Evolutionary conservation across 75 land plant genomes (phyloP), one percentile per base, ranked within the genome.

Genomic region (Selaginella tamariscina): DNA sequence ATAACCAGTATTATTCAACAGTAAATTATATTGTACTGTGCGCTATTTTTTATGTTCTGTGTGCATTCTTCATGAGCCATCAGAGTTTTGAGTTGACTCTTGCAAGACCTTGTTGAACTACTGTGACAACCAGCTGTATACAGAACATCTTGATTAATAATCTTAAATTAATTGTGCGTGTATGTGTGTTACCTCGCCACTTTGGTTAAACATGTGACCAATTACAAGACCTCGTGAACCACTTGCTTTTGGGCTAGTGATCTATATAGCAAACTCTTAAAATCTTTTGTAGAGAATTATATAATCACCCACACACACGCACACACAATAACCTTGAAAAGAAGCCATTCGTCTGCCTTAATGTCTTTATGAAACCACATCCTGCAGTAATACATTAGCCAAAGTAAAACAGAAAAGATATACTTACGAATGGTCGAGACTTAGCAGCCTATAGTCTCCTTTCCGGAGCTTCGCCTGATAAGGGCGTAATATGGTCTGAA

Each of bases 351-450:
- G 74, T 95, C 99, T 57, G 99, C 99, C 65, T 75, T 86, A 31
- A 87, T 69, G 32, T 86, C 74, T 74, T 82, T 79, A 75, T 95
- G 99, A 55, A 95, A 95, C 99, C 99, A 95, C 85, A 95, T 90
- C 71, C 99, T 95, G 86, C 32, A 77, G 65, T 33, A 15, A 64
- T 33, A 29, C 24, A 29, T 5, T 39, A 15, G 15, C 5, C 11
- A 39, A 39, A 5, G 49, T 39, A 15, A 39, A n/a, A n/a, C n/a
- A n/a, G n/a, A n/a, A n/a, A n/a, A n/a, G n/a, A 5, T 39, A 5
- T 28, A 81, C 97, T 71, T 91, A 91, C 99, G 97, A 74, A 71
- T 95, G 99, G 71, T 95, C 91, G 65, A 95, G 77, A 77, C 92
- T 95, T 18, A 91, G 79, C 26, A 78, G 73, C 33, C 74, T 67